phyloP scores from a whole-genome alignment of 2,329 filamentous ascomycete genomes.

The Penicillium crustosum region DNA sequence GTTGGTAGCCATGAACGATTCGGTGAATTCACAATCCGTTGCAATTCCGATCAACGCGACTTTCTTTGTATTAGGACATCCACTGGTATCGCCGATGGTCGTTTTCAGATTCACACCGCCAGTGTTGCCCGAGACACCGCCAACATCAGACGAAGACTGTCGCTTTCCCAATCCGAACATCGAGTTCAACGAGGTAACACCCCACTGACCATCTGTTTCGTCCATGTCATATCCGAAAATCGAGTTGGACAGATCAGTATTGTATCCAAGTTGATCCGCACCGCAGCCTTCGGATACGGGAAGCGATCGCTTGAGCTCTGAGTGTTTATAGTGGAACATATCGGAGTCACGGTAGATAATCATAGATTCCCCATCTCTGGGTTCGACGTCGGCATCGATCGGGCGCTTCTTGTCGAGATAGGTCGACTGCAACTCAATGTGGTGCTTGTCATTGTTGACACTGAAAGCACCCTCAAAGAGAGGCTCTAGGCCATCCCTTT shows the following conservation, averaged over 20 bases:
- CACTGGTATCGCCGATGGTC: constrained; percentile 77
- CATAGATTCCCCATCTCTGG: constrained; percentile 71
- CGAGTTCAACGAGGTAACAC: constrained; percentile 60
- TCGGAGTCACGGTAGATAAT: constrained; percentile 91
- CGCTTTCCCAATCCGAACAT: constrained; percentile 66
- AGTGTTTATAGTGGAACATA: constrained; percentile 53
- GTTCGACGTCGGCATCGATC: constrained; percentile 66
- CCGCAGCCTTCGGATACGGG: constrained; percentile 58
- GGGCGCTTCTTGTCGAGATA: constrained; percentile 71
- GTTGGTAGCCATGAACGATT: constrained; percentile 57
- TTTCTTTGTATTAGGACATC: constrained; percentile 85
- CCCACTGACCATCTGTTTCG: constrained; percentile 56
- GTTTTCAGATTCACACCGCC: constrained; percentile 74
- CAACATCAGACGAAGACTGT: constrained; percentile 64
- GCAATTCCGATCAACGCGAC: constrained; percentile 90
- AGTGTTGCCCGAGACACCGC: constrained; percentile 69
- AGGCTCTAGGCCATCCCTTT: constrained; percentile 72
- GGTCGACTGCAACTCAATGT: constrained; percentile 73
- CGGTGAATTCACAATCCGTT: constrained; percentile 87
- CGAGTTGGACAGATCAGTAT: constrained; percentile 69
- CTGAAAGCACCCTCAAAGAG: constrained; percentile 90
- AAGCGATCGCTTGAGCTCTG: constrained; percentile 64
- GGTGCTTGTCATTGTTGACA: constrained; percentile 77
- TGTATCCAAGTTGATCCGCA: constrained; percentile 77
- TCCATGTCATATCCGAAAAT: constrained; percentile 57